Conservation (phyloP, 805 yeast species). For the Wickerhamiella slavikovae region DNA sequence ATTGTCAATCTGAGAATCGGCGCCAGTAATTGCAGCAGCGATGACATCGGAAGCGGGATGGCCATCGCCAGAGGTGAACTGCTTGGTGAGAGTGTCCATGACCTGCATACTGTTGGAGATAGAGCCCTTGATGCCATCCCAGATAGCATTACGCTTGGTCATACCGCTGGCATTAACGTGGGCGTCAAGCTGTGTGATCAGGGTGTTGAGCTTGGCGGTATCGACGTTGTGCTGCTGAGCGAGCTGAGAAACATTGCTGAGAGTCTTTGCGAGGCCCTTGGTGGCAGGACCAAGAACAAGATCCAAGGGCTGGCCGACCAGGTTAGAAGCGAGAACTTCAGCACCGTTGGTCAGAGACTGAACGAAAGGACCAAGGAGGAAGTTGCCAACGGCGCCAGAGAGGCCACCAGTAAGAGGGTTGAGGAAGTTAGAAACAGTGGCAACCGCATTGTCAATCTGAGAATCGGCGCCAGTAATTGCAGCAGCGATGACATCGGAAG, state of each 20-base stretch:
- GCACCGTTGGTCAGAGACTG: constrained; percentile 17
- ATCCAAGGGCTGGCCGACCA: constrained; percentile 9
- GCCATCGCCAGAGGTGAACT: constrained; percentile 4
- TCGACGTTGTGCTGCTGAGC: constrained; percentile 9
- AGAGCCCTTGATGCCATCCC: constrained; percentile 7
- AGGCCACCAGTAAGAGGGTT: constrained; percentile 12
- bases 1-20: constrained; percentile 13
- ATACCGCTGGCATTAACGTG: neutral
- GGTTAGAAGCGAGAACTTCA: constrained; percentile 14
- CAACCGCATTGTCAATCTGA: constrained; percentile 16
- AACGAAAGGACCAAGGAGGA: constrained; percentile 12
- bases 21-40: constrained; percentile 9
- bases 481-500: constrained; percentile 9
- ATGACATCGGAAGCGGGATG: constrained; percentile 5
- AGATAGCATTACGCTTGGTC: constrained; percentile 1
- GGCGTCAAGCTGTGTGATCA: constrained; percentile 1
- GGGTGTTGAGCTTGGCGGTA: constrained; percentile 1
- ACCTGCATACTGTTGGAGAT: constrained; percentile 9
- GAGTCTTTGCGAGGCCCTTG: constrained; percentile 7
- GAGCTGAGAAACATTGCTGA: constrained; percentile 8
- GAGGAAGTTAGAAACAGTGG: constrained; percentile 8
- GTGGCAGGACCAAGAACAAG: constrained; percentile 13
- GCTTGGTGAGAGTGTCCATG: constrained; percentile 5
- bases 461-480: constrained; percentile 17
- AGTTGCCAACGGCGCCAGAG: constrained; percentile 11